Evolutionary conservation across 768 basidiomycete genomes (phyloP).

Genomic region (Rubroboletus satanas): DNA sequence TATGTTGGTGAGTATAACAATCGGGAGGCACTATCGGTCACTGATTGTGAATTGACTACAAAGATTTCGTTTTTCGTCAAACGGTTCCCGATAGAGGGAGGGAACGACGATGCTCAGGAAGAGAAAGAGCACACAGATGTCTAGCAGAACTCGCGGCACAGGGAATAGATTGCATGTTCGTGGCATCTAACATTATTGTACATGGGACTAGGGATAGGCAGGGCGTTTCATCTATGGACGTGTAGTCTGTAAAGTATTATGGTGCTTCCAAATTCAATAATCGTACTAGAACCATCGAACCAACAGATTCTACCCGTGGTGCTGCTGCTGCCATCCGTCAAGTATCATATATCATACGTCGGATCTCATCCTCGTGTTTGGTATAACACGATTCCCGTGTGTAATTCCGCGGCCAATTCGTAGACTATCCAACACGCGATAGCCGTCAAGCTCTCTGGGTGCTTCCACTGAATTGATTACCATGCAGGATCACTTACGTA

Average conservation of each 20-base stretch:
- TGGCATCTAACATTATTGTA: constrained; percentile 15
- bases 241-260: constrained; percentile 2
- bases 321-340: neutral
- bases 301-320: neutral
- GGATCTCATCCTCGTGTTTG: constrained; percentile 15
- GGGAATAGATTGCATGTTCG: neutral
- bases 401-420: constrained; percentile 24
- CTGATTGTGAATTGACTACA: constrained; percentile 6
- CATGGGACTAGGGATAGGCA: constrained; percentile 14
- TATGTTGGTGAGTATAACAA: constrained; percentile 45
- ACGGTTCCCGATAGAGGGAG: constrained; percentile 22
- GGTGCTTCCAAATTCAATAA: neutral
- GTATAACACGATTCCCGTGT: constrained; percentile 8
- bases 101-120: constrained; percentile 18
- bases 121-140: constrained; percentile 9
- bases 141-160: constrained; percentile 3
- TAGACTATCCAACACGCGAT: constrained; percentile 14
- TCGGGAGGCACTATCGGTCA: neutral
- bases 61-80: constrained; percentile 32
- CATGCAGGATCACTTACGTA: constrained; percentile 8
- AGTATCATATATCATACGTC: constrained; percentile 3
- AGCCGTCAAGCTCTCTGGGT: constrained; percentile 13
- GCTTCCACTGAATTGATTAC: constrained; percentile 9
- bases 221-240: neutral
- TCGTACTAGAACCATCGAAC: neutral